phyloP scores from a whole-genome alignment of 1,284 basidiomycete species.

The Microbotryomycetes sp. region DNA sequence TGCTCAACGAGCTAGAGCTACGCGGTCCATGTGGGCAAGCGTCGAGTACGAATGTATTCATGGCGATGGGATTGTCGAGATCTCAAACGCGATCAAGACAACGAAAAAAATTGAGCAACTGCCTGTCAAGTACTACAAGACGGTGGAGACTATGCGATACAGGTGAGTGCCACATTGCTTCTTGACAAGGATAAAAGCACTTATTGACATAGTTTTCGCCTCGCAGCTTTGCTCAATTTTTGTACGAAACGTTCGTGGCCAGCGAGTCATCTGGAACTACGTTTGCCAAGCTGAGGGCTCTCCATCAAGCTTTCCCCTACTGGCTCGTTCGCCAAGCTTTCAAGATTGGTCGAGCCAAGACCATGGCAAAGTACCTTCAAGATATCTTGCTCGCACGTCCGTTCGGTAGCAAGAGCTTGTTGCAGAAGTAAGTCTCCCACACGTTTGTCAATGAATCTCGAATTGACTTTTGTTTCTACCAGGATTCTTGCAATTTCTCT shows the following conservation, averaged over 20 bases:
- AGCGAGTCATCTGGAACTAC: conserved; percentile 23
- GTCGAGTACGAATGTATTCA: conserved; percentile 32
- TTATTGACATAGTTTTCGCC: neutral
- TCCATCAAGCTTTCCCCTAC: conserved; percentile 33
- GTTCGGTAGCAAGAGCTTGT: conserved; percentile 31
- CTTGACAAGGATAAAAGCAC: neutral
- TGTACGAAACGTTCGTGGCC: conserved; percentile 27
- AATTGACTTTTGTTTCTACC: neutral
- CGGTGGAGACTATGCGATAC: conserved; percentile 24
- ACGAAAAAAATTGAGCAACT: conserved; percentile 23
- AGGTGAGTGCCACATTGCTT: neutral
- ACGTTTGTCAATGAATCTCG: too few species aligned
- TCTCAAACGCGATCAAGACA: conserved; percentile 27
- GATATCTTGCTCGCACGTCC: conserved; percentile 32
- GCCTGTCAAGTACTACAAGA: conserved; percentile 30
- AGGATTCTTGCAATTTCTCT: conserved; percentile 28
- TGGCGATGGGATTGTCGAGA: conserved; percentile 29
- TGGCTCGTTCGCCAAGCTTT: conserved; percentile 32
- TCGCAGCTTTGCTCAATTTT: conserved; percentile 23
- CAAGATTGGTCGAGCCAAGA: conserved; percentile 27
- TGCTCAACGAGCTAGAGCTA: conserved; percentile 21
- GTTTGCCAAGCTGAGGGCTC: conserved; percentile 30
- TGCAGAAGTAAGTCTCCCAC: conserved; percentile 29
- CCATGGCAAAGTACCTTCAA: conserved; percentile 31
- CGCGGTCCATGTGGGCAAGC: conserved; percentile 19